phyloP scores from a whole-genome alignment of 345 rosid species.

The Eucalyptus tenuipes region DNA sequence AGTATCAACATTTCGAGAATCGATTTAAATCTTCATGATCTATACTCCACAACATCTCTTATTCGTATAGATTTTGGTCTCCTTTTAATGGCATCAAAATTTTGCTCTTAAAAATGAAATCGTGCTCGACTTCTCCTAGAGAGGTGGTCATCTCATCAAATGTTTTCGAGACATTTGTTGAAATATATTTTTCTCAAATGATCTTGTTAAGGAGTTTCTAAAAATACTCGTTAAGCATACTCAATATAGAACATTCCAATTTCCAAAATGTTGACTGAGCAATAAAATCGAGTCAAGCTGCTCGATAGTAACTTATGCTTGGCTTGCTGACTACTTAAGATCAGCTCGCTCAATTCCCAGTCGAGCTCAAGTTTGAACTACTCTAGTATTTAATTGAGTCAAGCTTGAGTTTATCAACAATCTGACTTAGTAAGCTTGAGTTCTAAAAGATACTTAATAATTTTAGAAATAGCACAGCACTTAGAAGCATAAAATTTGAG shows the following conservation, averaged over 20 bases:
- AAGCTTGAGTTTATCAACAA: not conserved
- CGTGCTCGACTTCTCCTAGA: not conserved
- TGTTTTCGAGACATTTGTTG: not conserved
- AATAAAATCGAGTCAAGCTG: not conserved
- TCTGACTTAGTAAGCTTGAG: no score
- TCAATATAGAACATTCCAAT: not conserved
- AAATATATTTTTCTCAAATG: not conserved
- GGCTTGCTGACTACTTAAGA: not conserved
- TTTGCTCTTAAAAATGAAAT: not conserved
- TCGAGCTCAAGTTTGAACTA: not conserved
- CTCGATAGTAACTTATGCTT: not conserved
- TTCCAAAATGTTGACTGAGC: not conserved
- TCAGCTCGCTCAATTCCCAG: no score
- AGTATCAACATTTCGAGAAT: not conserved
- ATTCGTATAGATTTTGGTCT: not conserved
- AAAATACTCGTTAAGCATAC: not conserved
- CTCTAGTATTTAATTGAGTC: not conserved
- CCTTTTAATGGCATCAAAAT: not conserved
- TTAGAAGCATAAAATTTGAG: not conserved
- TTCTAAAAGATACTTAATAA: not conserved
- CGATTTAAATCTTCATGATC: not conserved
- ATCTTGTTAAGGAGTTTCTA: not conserved
- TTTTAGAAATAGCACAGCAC: not conserved
- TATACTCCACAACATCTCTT: not conserved
- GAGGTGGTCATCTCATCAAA: rapidly evolving